Base-by-base conservation (phyloP, 306 rosid genomes). In the Ammopiptanthus mongolicus region DNA sequence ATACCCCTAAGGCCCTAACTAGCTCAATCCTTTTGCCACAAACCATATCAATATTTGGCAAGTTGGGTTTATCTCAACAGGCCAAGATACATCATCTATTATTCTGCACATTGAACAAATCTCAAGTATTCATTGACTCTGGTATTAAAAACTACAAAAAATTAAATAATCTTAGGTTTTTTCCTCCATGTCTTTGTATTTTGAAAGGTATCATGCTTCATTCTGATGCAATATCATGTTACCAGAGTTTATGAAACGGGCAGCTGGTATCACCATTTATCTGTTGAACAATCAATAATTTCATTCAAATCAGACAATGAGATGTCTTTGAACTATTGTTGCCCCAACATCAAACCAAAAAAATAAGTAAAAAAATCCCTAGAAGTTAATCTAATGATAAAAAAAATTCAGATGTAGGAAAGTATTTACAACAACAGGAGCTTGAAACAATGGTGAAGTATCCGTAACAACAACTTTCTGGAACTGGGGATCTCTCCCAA, bases 401-500 rank as follows among this genome's bases (percentile, higher is more conserved):
- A 77, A 77, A 83, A 11, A 1, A 15, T 64, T 13, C 19, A 84
- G 73, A 74, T 12, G 65, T 65, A 62, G 46, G 42, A n/a, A 75
- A 62, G 28, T 13, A 57, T 71, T 70, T 95, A 95, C 98, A 80
- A 90, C 81, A 42, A 90, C 84, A 59, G 98, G 98, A 83, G 92
- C 90, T 70, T 78, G 86, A 42, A 89, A 79, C 83, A 95, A 74
- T 8, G 98, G 97, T 31, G 82, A 79, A 66, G 87, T 58, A 77
- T 95, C 90, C 2, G 97, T 80, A 68, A 91, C 88, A 76, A 87
- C 46, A 65, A 79, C 89, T 59, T 86, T 81, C 82, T 90, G 97
- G 84, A 88, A 80, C 85, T 85, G 96, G 0, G 90, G 83, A 69
- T 91, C 97, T 84, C 94, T 95, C 81, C 97, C 98, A 73, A 71